Conservation (phyloP, 2,329 filamentous ascomycete species). For the Alternaria brassicae region DNA sequence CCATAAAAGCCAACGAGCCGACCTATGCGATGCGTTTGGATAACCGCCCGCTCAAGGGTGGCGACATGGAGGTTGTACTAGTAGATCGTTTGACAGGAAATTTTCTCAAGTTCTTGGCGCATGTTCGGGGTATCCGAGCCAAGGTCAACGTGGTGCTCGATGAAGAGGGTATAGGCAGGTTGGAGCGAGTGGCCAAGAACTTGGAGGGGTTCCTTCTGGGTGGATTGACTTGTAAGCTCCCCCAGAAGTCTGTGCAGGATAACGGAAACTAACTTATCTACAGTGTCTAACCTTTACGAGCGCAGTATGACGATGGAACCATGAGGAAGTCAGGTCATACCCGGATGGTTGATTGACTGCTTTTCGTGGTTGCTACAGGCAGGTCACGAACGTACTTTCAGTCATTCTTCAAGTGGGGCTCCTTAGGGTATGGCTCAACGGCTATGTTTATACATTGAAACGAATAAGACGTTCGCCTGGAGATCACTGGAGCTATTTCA, state of each 20-base stretch:
- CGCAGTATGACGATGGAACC: conserved; percentile 6
- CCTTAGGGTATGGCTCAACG: not conserved
- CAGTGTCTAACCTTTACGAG: conserved; percentile 24
- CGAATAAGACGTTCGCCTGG: not conserved
- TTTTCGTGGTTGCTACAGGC: not conserved
- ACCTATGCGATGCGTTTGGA: conserved; percentile 31
- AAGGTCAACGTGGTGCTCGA: conserved; percentile 20
- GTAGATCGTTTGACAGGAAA: conserved; percentile 26
- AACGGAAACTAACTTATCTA: conserved; percentile 1
- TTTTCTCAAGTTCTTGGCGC: conserved; percentile 28
- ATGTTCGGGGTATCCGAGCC: conserved; percentile 18
- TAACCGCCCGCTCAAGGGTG: conserved; percentile 9
- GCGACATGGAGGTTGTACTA: conserved; percentile 22
- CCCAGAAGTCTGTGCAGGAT: not conserved
- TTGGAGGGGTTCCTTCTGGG: conserved; percentile 26
- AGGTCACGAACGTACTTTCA: not conserved
- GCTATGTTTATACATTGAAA: too few species aligned
- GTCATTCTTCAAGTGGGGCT: not conserved
- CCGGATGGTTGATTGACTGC: not conserved
- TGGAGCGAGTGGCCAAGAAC: conserved; percentile 9
- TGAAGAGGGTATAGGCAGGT: conserved; percentile 9
- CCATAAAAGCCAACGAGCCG: conserved; percentile 14
- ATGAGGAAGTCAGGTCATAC: not conserved
- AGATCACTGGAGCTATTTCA: not conserved
- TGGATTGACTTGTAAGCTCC: conserved; percentile 20